A percentile compares a stretch with the other conserved stretches of the same genome.
These are phyloP conservation scores for Phytophthora citricola DNA, from an alignment of 352 stramenopile genomes.

Conservation along the genomic window DNA sequence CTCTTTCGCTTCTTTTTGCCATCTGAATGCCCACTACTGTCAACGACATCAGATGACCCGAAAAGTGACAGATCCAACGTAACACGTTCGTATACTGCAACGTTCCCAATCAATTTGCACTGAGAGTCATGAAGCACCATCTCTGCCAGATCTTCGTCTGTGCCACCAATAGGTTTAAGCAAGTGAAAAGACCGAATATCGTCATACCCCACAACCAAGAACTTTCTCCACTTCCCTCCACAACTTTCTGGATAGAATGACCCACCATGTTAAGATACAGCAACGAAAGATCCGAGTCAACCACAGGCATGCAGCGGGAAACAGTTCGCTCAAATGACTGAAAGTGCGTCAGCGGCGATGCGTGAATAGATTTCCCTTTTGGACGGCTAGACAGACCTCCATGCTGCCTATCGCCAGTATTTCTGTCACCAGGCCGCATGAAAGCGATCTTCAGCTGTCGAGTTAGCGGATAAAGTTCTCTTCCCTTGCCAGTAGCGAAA, in stretches of 20 bases:
- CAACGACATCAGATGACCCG: conserved; percentile 33
- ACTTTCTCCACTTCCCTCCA: conserved; percentile 87
- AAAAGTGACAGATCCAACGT: conserved; percentile 59
- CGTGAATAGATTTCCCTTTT: conserved; percentile 58
- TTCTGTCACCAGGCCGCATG: conserved; percentile 36
- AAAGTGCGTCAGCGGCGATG: conserved; percentile 84
- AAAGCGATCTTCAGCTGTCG: conserved; percentile 71
- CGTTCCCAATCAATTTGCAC: conserved; percentile 58
- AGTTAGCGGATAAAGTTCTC: conserved; percentile 80
- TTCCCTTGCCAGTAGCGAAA: conserved; percentile 70
- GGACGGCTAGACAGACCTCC: conserved; percentile 7
- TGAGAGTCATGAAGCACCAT: conserved; percentile 83
- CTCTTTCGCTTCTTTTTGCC: conserved; percentile 69
- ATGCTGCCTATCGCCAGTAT: conserved; percentile 10
- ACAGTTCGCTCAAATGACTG: conserved; percentile 88
- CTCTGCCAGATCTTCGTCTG: conserved; percentile 56
- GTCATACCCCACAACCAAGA: conserved; percentile 75
- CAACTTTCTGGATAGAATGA: conserved; percentile 72
- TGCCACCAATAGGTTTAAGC: conserved; percentile 52
- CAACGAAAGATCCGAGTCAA: conserved; percentile 54
- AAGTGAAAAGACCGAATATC: conserved; percentile 60
- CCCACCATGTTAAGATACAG: conserved; percentile 78
- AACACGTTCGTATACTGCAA: conserved; percentile 61
- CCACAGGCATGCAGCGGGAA: conserved; percentile 63
- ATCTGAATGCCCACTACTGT: conserved; percentile 12